Conservation (phyloP, 1,284 basidiomycete species). For the Melanopsichium pennsylvanicum region DNA sequence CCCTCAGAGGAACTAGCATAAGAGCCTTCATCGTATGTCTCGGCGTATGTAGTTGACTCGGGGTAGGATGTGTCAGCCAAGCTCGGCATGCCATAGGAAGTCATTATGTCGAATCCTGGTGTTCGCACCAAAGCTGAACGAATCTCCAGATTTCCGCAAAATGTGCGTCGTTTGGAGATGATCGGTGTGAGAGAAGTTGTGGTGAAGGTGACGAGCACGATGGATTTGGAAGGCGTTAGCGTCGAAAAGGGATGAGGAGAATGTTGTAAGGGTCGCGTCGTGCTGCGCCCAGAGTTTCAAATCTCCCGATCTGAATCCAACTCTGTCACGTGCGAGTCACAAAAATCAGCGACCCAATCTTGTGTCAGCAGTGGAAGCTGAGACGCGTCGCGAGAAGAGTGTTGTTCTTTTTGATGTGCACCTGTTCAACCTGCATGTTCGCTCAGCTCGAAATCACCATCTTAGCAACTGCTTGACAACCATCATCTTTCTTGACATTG, state of each 20-base stretch:
- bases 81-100: constrained; percentile 19
- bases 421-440: not conserved
- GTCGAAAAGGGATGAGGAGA: constrained; percentile 9
- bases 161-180: no score
- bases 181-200: not conserved
- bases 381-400: constrained; percentile 39
- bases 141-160: no score
- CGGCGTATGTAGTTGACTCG: constrained; percentile 34
- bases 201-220: no score
- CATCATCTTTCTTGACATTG: constrained; percentile 17
- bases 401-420: constrained; percentile 24
- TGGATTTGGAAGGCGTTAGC: constrained; percentile 1
- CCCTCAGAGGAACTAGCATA: constrained; percentile 48
- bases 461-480: not conserved
- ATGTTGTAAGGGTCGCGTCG: constrained; percentile 41
- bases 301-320: constrained; percentile 3
- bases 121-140: no score
- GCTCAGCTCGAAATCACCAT: not conserved
- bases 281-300: constrained; percentile 4
- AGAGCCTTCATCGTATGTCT: constrained; percentile 33
- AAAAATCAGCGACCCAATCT: no score
- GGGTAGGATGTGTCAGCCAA: constrained; percentile 34
- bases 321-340: no score
- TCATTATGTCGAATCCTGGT: constrained; percentile 10
- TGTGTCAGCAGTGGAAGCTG: no score